Evolutionary conservation across 202 grass and related monocot species (phyloP), one percentile per base, ranked within the genome.

Genomic region (Carex sylvatica): DNA sequence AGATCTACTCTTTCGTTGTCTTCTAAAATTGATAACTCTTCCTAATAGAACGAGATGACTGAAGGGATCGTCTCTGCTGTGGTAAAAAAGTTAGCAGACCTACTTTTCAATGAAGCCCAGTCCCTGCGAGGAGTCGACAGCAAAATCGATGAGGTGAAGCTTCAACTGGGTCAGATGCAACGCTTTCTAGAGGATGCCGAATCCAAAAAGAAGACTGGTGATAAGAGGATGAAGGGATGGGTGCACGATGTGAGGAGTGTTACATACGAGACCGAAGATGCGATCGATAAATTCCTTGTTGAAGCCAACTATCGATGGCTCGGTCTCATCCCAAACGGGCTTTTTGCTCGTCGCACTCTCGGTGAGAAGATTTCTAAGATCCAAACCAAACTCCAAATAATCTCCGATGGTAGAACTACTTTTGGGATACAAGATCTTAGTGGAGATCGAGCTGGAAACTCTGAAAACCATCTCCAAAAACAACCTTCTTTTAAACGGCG

Each of bases 241-340:
- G 68, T 83, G 16, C 2, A 26, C 2, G 80, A 83, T 52, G 26
- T 83, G 12, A 71, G 80, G 49, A 26, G 9, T 26, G 23, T 83
- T 2, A 46, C 80, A 23, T 22, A 83, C 9, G 62, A 83, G 49
- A 56, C 61, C 9, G 80, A 83, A 30, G 80, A 83, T 70, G 36
- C 53, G 1, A 36, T 83, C 3, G 80, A 83, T 42, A 83, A 13
- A 23, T 54, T 74, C 40, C 33, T 74, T 74, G 36, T 23, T 20
- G 40, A 47, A 26, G 12, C 23, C 19, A 24, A 4, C 6, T 6
- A 3, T 23, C 9, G 10, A 13, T 11, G 5, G 40, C 7, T 74
- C 4, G 23, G 51, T 14, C 2, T 23, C 26, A 31, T n/a, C 42
- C 35, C 1, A 0, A 49, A 31, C 3, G 19, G 51, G 9, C 9